Evolutionary conservation across 148 eudicot genomes (phyloP).

Genomic region (Euryodendron excelsum): DNA sequence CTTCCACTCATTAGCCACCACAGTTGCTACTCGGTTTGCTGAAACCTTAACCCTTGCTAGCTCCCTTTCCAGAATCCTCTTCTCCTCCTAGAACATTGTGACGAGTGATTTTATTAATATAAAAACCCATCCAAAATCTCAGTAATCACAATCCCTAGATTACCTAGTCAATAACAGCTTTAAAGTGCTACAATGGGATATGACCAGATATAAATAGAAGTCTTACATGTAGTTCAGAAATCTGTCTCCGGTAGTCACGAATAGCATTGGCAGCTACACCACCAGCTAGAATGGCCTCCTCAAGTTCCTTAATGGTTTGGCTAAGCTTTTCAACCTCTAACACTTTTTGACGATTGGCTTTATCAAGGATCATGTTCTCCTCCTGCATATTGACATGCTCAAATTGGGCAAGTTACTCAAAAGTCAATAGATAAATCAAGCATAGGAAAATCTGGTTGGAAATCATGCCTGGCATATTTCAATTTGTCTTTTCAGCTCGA

Average conservation of each 20-base stretch:
- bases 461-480: constrained; percentile 65
- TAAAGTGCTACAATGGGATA: background rate
- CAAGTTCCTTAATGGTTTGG: constrained; percentile 75
- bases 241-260: constrained; percentile 66
- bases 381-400: constrained; percentile 33
- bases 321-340: constrained; percentile 79
- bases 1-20: constrained; percentile 90
- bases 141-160: no score
- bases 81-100: constrained; percentile 59
- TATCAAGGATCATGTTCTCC: constrained; percentile 79
- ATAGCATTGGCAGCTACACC: constrained; percentile 78
- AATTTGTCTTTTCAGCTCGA: constrained; percentile 72
- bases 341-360: constrained; percentile 79
- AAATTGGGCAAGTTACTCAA: background rate
- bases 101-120: no score
- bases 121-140: no score
- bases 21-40: constrained; percentile 73
- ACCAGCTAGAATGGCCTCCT: constrained; percentile 86
- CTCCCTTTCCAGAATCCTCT: constrained; percentile 75
- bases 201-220: background rate
- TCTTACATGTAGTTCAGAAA: constrained; percentile 67
- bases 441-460: background rate
- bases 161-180: background rate
- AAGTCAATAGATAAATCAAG: background rate
- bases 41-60: constrained; percentile 81